These are phyloP conservation scores for Corymbia citriodora DNA, from an alignment of 441 rosid genomes.

Conservation along the genomic window DNA sequence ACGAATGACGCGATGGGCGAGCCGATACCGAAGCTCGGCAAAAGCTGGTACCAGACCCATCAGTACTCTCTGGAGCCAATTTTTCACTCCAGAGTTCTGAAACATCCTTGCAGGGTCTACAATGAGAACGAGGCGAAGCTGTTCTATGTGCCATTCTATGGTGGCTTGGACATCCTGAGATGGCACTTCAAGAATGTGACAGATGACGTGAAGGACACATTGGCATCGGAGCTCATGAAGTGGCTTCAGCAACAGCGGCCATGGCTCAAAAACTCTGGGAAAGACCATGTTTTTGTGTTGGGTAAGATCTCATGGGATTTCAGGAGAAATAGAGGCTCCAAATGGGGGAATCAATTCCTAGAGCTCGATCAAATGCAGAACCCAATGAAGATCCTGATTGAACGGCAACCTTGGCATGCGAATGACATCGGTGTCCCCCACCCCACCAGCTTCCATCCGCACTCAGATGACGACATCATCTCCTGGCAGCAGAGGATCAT, in stretches of 20 bases:
- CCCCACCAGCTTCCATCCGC: constrained; percentile 80
- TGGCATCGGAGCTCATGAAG: constrained; percentile 49
- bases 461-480: constrained; percentile 56
- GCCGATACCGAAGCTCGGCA: constrained; percentile 44
- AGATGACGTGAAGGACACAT: constrained; percentile 53
- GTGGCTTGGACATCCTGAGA: constrained; percentile 73
- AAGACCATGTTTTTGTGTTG: constrained; percentile 76
- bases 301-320: constrained; percentile 94
- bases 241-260: constrained; percentile 59
- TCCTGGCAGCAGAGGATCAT: constrained; percentile 62
- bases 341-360: constrained; percentile 75
- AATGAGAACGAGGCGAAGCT: constrained; percentile 56
- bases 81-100: constrained; percentile 64
- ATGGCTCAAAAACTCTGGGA: constrained; percentile 53
- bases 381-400: constrained; percentile 72
- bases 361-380: constrained; percentile 69
- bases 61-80: constrained; percentile 80
- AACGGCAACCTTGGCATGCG: constrained; percentile 79
- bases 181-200: constrained; percentile 94
- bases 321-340: constrained; percentile 33
- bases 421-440: constrained; percentile 83
- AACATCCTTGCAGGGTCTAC: constrained; percentile 76
- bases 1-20: constrained; percentile 55
- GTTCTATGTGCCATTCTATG: constrained; percentile 78
- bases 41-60: constrained; percentile 62